Percentiles rank a stretch among this genome's conserved stretches.
These are phyloP conservation scores for Musa beccarii DNA, from an alignment of 176 grass and related monocot species.

Conservation along the genomic window DNA sequence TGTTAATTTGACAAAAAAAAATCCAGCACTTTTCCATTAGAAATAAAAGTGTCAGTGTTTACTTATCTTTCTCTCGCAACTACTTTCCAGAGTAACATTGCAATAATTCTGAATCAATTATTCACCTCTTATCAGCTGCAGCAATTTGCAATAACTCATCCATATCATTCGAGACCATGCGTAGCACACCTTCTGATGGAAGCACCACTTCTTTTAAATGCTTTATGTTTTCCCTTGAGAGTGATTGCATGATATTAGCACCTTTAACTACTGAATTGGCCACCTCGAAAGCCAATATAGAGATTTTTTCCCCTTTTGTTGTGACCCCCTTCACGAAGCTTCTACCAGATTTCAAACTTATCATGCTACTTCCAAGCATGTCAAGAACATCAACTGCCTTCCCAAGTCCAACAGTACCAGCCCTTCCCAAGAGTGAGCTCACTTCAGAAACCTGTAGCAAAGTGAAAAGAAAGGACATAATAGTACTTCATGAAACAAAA, in stretches of 20 bases:
- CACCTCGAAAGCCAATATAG: constrained; percentile 91
- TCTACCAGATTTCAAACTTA: constrained; percentile 45
- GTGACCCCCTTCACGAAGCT: constrained; percentile 51
- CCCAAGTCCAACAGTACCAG: constrained; percentile 56
- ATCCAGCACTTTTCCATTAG: not conserved
- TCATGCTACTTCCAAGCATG: constrained; percentile 63
- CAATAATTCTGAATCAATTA: not conserved
- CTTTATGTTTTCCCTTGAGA: constrained; percentile 49
- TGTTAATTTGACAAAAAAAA: constrained; percentile 27
- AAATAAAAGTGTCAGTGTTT: not conserved
- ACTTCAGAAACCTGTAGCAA: constrained; percentile 20
- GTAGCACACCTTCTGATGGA: constrained; percentile 61
- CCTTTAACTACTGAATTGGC: constrained; percentile 91
- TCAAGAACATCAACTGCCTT: constrained; percentile 87
- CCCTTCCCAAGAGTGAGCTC: constrained; percentile 41
- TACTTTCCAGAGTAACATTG: not conserved
- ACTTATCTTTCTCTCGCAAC: too few species aligned
- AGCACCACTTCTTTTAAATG: constrained; percentile 84
- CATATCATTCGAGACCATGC: constrained; percentile 53
- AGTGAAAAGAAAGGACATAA: not conserved
- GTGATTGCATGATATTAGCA: constrained; percentile 68
- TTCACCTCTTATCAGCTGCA: constrained; percentile 79
- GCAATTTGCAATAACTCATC: constrained; percentile 46
- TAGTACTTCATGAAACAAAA: not conserved
- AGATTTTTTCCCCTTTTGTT: constrained; percentile 63